These are phyloP conservation scores for Fusarium algeriense DNA, from an alignment of 2,329 filamentous ascomycete genomes.

Conservation along the genomic window DNA sequence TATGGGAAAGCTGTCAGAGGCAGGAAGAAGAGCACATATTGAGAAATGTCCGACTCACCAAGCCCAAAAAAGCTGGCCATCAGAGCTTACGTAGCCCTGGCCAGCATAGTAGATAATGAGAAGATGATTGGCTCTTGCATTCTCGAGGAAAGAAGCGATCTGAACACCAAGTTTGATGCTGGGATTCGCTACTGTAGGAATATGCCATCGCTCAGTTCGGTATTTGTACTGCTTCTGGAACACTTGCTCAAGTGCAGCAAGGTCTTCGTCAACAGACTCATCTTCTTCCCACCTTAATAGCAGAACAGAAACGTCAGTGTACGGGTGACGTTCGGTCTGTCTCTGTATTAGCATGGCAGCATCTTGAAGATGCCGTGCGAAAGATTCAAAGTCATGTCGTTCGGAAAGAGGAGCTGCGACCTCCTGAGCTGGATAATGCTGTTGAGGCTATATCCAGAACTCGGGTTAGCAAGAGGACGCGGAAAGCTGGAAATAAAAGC, in stretches of 20 bases:
- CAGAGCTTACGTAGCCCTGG: conserved; percentile 68
- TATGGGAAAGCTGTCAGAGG: conserved; percentile 57
- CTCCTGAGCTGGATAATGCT: conserved; percentile 56
- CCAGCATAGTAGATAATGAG: conserved; percentile 75
- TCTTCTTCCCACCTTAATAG: conserved; percentile 74
- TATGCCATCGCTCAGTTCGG: conserved; percentile 70
- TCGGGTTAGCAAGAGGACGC: conserved; percentile 39
- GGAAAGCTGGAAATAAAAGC: conserved; percentile 42
- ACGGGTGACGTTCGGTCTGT: conserved; percentile 69
- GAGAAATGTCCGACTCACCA: conserved; percentile 63
- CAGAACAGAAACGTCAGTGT: conserved; percentile 70
- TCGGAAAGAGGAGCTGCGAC: conserved; percentile 56
- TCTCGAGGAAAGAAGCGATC: conserved; percentile 70
- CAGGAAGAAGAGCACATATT: conserved; percentile 25
- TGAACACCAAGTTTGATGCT: conserved; percentile 72
- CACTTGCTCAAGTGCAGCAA: conserved; percentile 67
- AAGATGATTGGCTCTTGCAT: conserved; percentile 68
- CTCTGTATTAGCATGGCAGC: conserved; percentile 75
- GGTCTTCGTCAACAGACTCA: conserved; percentile 63
- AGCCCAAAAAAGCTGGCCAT: conserved; percentile 75
- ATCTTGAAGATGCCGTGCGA: conserved; percentile 76
- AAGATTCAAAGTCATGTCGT: conserved; percentile 74
- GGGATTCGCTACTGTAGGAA: conserved; percentile 70
- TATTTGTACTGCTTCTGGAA: conserved; percentile 72
- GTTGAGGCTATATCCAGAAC: conserved; percentile 44